Evolutionary conservation across 495 filamentous ascomycete species (phyloP), one percentile per base, ranked within the genome.

Genomic region (Apodospora peruviana): DNA sequence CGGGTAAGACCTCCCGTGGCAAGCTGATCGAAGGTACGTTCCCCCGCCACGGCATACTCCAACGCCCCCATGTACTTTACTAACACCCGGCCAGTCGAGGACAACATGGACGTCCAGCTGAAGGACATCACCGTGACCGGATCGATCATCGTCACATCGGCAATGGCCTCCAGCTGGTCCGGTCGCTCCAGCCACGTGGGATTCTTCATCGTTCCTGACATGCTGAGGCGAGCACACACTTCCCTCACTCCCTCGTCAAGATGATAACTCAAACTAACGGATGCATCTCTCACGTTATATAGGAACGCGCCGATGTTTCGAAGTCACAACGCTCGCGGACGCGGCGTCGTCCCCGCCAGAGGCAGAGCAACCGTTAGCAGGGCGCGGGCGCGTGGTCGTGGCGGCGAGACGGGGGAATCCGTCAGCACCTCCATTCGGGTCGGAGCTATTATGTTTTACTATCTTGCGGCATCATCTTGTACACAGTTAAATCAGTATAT

Each of bases 101-200:
- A 99, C 74, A 97, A 96, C 76, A 99, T 99, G 93, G 97, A 99
- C 71, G 88, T 96, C 38, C 93, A 99, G 66, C 85, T 99, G 44
- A 95, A 94, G 72, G 94, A 97, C 69, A 96, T 97, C 72, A 96
- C 91, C 40, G 91, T 97, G 48, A 99, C 93, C 29, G 93, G 93
- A 40, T 90, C 65, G 93, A 99, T 71, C 94, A 94, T 16, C 87
- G 91, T 66, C n/a, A n/a, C n/a, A n/a, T n/a, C n/a, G 93, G 97
- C 50, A 91, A 87, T 60, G 93, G 97, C 80, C 80, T 99, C 46
- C 94, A 99, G 62, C 93, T 96, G 67, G 90, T 97, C 29, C 68
- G 96, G 97, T 58, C 87, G 93, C 35, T 94, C 94, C 18, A 91
- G 86, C 52, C 91, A 99, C 72, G 91, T 99, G 56, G 81, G 93